Evolutionary conservation across 345 rosid genomes (phyloP), one percentile per base, ranked within the genome.

Genomic region (Alliaria petiolata): DNA sequence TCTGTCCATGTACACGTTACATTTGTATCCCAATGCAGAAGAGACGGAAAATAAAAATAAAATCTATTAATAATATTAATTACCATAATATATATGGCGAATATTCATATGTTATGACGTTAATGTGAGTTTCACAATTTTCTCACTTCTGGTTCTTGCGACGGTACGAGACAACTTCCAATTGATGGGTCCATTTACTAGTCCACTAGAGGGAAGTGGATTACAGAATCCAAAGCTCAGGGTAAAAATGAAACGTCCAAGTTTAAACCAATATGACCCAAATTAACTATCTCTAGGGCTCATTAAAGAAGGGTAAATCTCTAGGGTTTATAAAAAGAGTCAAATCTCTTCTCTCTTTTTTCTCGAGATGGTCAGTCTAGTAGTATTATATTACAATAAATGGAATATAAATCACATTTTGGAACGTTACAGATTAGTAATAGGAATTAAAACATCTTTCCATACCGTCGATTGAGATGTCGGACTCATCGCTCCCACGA

Each of bases 401-500:
- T 22, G 11, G 19, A 45, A n/a, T 22, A 19, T 0, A 15, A 39
- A 22, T 52, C 9, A 55, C 4, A 10, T 34, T 35, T 22, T 15
- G 57, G 28, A 51, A 63, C 40, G 30, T 28, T 47, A 51, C 55
- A 53, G 2, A 53, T 61, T 68, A 25, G 62, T 39, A 51, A 61
- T 53, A 3, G 17, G 26, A 62, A n/a, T n/a, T n/a, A n/a, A n/a
- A 60, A 33, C 55, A 69, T 69, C 11, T 36, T 70, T 42, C 80
- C 82, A 62, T 81, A 80, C 74, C 77, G 79, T 87, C 81, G 70
- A 82, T 36, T 79, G 87, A 83, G 67, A 78, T 46, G 88, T 89
- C 83, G 78, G 85, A 81, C 82, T 88, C 91, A 78, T 84, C 80
- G 75, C 83, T 64, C 69, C 84, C 79, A 85, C 81, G 78, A 57